Percentiles rank a stretch among this genome's conserved stretches.
Evolutionary conservation across 768 basidiomycete genomes (phyloP).

Genomic region (Tricholoma bakamatsutake): DNA sequence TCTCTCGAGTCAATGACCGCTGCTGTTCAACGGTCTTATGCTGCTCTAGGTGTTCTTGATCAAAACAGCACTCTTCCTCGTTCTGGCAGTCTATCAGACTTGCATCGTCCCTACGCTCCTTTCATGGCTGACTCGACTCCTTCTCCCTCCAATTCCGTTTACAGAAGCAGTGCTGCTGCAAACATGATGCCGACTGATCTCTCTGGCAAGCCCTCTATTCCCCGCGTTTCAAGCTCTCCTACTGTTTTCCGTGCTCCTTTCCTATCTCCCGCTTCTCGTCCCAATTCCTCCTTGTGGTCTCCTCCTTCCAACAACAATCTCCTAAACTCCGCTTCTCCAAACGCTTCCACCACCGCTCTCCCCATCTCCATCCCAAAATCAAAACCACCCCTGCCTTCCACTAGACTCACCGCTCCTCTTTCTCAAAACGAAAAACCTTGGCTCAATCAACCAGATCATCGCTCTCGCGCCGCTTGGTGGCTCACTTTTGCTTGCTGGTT

Average conservation of each 20-base stretch:
- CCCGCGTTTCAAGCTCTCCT: slow-evolving; percentile 29
- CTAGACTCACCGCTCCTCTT: slow-evolving; percentile 48
- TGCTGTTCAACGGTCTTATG: slow-evolving; percentile 19
- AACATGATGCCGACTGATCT: slow-evolving; percentile 19
- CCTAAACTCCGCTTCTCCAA: slow-evolving; percentile 19
- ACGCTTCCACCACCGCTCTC: slow-evolving; percentile 21
- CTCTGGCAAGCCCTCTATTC: slow-evolving; percentile 9
- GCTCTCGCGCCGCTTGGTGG: slow-evolving; percentile 34
- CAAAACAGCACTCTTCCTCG: slow-evolving; percentile 11
- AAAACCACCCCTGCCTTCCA: slow-evolving; percentile 39
- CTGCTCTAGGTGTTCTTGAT: slow-evolving; percentile 13
- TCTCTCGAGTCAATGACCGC: slow-evolving; percentile 36
- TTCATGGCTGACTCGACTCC: slow-evolving; percentile 32
- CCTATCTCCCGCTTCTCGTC: slow-evolving; percentile 65
- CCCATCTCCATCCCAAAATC: slow-evolving; percentile 19
- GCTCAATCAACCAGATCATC: slow-evolving; percentile 24
- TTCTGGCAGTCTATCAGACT: slow-evolving; percentile 17
- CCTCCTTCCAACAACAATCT: slow-evolving; percentile 37
- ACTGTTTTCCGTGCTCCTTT: slow-evolving; percentile 64
- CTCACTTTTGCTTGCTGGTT: slow-evolving; percentile 49
- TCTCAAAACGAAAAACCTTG: slow-evolving; percentile 55
- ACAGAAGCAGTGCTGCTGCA: slow-evolving; percentile 39
- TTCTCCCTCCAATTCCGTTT: slow-evolving; percentile 28
- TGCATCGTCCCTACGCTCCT: slow-evolving; percentile 41
- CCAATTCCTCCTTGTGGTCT: slow-evolving; percentile 54